Base-by-base conservation (phyloP, 768 basidiomycete species). In the Lentinus brumalis region DNA sequence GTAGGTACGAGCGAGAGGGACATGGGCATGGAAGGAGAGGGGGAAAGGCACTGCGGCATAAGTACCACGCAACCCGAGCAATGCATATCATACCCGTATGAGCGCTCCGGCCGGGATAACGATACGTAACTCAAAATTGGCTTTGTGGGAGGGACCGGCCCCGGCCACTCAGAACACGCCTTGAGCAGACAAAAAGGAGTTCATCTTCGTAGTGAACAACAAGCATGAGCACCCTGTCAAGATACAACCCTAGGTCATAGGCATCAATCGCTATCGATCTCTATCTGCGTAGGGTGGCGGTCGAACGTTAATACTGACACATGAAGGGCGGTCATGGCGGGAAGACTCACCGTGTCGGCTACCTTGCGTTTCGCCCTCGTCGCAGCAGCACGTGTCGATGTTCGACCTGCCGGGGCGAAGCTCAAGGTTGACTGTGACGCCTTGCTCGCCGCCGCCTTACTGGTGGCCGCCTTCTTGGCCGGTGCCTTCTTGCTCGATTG, bases 311-410 rank as follows among this genome's bases (percentile, higher is more conserved):
- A 49, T 26, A 8, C 9, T 18, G 21, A 26, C 6, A 9, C 26
- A 12, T 18, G 21, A 18, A 49, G 8, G 21, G 18, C 21, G 29
- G 12, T 5, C 10, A 18, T 21, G n/a, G 46, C 9, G n/a, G 32
- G 14, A 6, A 46, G 15, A 73, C 78, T 60, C 52, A 83, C 81
- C 56, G 71, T 70, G 40, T 67, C 75, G 3, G 84, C 81, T 74
- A 89, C 83, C 73, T 76, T 90, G 45, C 82, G 81, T 67, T 79
- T 83, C 10, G 91, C 88, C 66, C 78, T 86, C 16, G 85, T 79
- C 7, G 91, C 91, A 14, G 91, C 91, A 0, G 88, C 81, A 54
- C 91, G 74, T 1, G 86, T 84, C 15, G 86, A 81, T 38, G 66
- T 72, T 8, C 86, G 76, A 7, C 69, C 82, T 32, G 80, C 78